Conservation (phyloP, 306 rosid species). For the Sicyos edulis region DNA sequence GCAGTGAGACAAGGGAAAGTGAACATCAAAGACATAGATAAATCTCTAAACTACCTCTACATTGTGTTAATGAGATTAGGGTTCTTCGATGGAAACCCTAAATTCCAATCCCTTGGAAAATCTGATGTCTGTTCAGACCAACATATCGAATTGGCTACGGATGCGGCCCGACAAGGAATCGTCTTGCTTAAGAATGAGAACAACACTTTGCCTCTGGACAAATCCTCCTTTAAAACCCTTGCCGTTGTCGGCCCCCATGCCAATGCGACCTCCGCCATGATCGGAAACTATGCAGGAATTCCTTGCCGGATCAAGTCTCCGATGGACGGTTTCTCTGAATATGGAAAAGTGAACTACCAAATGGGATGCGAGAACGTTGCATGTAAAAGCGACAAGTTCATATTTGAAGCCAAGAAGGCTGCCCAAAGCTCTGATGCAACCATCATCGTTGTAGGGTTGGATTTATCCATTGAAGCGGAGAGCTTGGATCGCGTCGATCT, state of each 20-base stretch:
- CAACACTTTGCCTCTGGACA: conserved; percentile 47
- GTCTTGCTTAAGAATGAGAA: conserved; percentile 53
- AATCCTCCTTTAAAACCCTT: conserved; percentile 23
- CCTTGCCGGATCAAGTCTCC: conserved; percentile 4
- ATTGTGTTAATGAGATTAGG: conserved; percentile 67
- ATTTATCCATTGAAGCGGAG: conserved; percentile 66
- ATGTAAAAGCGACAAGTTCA: conserved; percentile 41
- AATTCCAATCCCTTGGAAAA: conserved; percentile 53
- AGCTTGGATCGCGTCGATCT: conserved; percentile 55
- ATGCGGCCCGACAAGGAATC: conserved; percentile 66
- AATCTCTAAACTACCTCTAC: conserved; percentile 65
- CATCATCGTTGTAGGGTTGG: conserved; percentile 59
- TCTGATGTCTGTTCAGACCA: conserved; percentile 49
- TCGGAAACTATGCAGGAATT: conserved; percentile 44
- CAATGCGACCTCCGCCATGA: conserved; percentile 55
- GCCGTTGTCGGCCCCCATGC: conserved; percentile 62
- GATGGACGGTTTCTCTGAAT: conserved; percentile 5
- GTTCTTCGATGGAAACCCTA: conserved; percentile 63
- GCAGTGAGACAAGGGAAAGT: conserved; percentile 53
- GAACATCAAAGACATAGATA: conserved; percentile 43
- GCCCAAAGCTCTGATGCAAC: conserved; percentile 43
- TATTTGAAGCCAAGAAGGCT: conserved; percentile 40
- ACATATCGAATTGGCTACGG: conserved; percentile 46
- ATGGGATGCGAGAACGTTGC: conserved; percentile 46
- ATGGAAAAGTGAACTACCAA: conserved; percentile 30